A percentile compares a stretch with the other conserved stretches of the same genome.
These are phyloP conservation scores for Flaveria bidentis DNA, from an alignment of 129 eudicot genomes.

Conservation along the genomic window DNA sequence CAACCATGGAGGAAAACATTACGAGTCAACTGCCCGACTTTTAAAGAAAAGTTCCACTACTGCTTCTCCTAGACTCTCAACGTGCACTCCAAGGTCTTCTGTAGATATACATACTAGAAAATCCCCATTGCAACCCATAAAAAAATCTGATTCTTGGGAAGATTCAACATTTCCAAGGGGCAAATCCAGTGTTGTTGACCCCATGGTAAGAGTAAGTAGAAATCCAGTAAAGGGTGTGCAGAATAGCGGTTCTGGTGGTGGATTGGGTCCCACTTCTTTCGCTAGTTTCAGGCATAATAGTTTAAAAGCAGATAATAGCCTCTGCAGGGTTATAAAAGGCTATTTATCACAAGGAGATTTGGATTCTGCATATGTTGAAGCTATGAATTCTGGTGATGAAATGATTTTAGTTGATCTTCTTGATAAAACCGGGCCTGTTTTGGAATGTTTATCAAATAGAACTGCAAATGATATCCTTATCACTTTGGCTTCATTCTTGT, in stretches of 20 bases:
- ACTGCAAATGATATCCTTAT: slow-evolving; percentile 58
- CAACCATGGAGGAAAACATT: slow-evolving; percentile 48
- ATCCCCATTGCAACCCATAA: slow-evolving; percentile 43
- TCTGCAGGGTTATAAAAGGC: slow-evolving; percentile 55
- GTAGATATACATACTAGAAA: slow-evolving; percentile 51
- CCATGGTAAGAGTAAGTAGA: slow-evolving; percentile 42
- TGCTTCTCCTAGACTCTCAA: slow-evolving; percentile 78
- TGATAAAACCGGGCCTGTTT: slow-evolving; percentile 85
- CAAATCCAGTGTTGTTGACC: slow-evolving; percentile 42
- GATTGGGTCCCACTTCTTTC: slow-evolving; percentile 30
- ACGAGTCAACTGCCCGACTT: slow-evolving; percentile 47
- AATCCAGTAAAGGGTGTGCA: slow-evolving; percentile 40
- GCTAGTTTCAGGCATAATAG: slow-evolving; percentile 36
- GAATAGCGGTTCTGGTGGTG: slow-evolving; percentile 21
- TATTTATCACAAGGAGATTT: slow-evolving; percentile 68
- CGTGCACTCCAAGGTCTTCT: slow-evolving; percentile 72
- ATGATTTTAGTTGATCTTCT: slow-evolving; percentile 71
- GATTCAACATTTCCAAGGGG: slow-evolving; percentile 42
- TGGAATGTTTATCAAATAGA: slow-evolving; percentile 66
- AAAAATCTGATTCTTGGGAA: slow-evolving; percentile 53
- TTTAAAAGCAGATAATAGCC: slow-evolving; percentile 43
- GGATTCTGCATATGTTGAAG: slow-evolving; percentile 80
- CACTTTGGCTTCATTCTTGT: slow-evolving; percentile 60
- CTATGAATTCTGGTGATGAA: slow-evolving; percentile 66
- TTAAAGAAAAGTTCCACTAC: slow-evolving; percentile 50